Evolutionary conservation across 2,329 filamentous ascomycete genomes (phyloP), one percentile per base, ranked within the genome.

Genomic region (Alternaria brassicae): DNA sequence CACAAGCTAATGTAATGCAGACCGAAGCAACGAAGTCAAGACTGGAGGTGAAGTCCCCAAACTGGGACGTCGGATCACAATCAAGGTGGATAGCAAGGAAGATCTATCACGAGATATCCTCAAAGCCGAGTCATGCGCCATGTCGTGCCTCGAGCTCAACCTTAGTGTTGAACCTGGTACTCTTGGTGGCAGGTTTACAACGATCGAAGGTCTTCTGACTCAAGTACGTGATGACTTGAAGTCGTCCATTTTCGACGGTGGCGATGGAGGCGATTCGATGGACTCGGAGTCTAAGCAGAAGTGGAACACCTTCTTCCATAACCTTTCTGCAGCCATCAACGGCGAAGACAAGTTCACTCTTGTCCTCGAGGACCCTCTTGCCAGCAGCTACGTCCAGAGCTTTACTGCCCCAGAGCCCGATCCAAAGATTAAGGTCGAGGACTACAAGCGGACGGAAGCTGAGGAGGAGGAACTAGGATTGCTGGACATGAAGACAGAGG

Each of bases 1-100:
- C 41, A 30, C 50, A 28, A 19, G 49, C 66, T 65, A 61, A 69
- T 25, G n/a, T 25, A 4, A 36, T 48, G 30, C 49, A 75, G 73
- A 98, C 82, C 90, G 92, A 63, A 95, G 91, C 69, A 98, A 96
- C 79, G 95, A 99, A 77, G 92, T 99, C 76, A 98, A 98, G 85
- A 98, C 95, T 1, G 95, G 95, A 65, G 95, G 95, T 54, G 93
- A 90, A 72, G 89, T 99, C 21, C 95, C 95, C 8, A 89, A 90
- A 55, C 88, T 91, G 75, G 95, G 95, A 61, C 90, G 90, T 78
- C 90, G 89, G 67, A 96, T 97, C 69, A 93, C 86, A 0, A 84
- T 99, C 25, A 82, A 84, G 53, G 90, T 98, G 56, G 83, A 88
- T 59, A 87, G 80, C 32, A 75, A 82, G 30, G 85, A 88, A 58